Percentiles rank a stretch among this genome's conserved stretches.
phyloP scores from a whole-genome alignment of 306 rosid species.

The Adenanthera pavonina region DNA sequence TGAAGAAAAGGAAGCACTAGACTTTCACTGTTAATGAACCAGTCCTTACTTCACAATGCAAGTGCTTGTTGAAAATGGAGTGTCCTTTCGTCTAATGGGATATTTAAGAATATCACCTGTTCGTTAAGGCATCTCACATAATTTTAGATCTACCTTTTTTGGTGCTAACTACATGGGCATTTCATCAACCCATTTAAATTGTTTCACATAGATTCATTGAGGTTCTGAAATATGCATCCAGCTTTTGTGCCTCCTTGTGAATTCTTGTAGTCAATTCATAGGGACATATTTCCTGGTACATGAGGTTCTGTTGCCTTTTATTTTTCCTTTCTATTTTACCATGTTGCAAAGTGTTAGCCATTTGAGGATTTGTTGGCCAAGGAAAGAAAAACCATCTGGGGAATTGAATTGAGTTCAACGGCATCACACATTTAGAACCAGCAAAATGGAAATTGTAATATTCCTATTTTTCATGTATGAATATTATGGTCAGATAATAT shows the following conservation, averaged over 20 bases:
- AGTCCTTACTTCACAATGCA: not conserved
- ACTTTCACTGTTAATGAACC: not conserved
- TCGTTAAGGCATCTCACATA: not conserved
- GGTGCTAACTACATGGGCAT: not conserved
- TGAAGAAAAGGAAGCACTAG: constrained; percentile 28
- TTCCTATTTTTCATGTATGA: no score
- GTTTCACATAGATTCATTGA: not conserved
- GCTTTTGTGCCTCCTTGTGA: not conserved
- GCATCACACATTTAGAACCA: not conserved
- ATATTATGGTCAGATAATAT: no score
- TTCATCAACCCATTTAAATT: not conserved
- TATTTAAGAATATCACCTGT: not conserved
- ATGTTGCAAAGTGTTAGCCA: not conserved
- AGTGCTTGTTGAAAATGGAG: not conserved
- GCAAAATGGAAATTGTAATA: not conserved
- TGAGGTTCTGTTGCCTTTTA: not conserved
- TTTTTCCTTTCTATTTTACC: not conserved
- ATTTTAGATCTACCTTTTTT: not conserved
- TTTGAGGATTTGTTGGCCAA: not conserved
- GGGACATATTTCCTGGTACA: not conserved
- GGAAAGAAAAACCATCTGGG: no score
- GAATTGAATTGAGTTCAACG: not conserved
- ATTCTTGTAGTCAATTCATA: not conserved
- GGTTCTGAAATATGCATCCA: not conserved
- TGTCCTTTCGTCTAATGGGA: not conserved